phyloP scores from a whole-genome alignment of 202 grass and related monocot genomes.

The Sporobolus alterniflorus region DNA sequence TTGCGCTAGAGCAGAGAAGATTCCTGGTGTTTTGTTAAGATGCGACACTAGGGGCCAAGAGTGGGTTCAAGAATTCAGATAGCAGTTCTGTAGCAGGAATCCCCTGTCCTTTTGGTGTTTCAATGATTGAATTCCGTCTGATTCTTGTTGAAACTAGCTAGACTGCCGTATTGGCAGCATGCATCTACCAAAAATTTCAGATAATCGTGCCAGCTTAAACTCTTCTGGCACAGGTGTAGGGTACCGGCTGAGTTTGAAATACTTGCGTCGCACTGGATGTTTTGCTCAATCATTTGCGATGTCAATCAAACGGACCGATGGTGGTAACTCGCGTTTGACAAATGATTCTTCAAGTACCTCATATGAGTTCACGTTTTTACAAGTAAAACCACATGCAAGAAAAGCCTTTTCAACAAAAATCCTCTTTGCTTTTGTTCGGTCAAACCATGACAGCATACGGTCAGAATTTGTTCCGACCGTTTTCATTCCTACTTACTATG shows the following conservation, averaged over 20 bases:
- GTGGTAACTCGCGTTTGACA: not conserved
- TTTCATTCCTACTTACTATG: too few relatives aligned
- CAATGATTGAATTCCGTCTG: slow-evolving; percentile 24
- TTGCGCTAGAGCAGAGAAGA: slow-evolving; percentile 40
- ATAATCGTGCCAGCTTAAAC: slow-evolving; percentile 20
- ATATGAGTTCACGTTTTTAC: not conserved
- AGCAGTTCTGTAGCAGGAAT: slow-evolving; percentile 21
- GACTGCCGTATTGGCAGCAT: slow-evolving; percentile 30
- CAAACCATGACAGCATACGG: not conserved
- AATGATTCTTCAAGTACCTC: too few relatives aligned
- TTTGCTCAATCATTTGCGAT: not conserved
- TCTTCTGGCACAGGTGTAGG: not conserved
- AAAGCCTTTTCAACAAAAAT: too few relatives aligned
- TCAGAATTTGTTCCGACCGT: too few relatives aligned
- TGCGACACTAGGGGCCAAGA: slow-evolving; percentile 29
- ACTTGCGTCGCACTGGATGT: not conserved
- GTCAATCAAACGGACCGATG: not conserved
- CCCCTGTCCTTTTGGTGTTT: not conserved
- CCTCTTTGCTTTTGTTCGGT: not conserved
- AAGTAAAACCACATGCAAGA: too few relatives aligned
- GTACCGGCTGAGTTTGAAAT: not conserved
- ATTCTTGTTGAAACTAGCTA: slow-evolving; percentile 9
- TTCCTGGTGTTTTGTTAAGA: slow-evolving; percentile 26
- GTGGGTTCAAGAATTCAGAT: not conserved
- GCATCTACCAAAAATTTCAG: not conserved